Evolutionary conservation across 306 rosid species (phyloP), one percentile per base, ranked within the genome.

Genomic region (Comarum palustre): DNA sequence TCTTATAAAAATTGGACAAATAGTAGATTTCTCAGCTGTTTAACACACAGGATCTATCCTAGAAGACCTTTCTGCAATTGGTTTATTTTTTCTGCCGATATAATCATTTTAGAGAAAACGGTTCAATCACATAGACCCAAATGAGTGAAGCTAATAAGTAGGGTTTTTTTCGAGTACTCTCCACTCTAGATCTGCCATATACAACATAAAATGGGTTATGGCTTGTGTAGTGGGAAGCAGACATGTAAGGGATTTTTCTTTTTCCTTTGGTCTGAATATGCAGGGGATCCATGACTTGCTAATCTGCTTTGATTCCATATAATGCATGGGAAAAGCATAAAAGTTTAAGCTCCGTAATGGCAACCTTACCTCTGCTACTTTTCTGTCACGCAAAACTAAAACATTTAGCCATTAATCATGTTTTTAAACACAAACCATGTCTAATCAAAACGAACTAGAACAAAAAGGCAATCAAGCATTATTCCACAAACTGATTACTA

Each of bases 391-490:
- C 50, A 59, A 48, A 59, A 42, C 69, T 74, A 77, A 10, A 68
- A 77, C 79, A 79, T 84, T 77, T 79, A 74, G 80, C 73, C 45
- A 75, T 75, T 72, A 22, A 66, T 72, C 14, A 55, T 59, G 39
- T 57, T 52, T 68, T 51, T 66, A 42, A 75, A 58, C 39, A 82
- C 59, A 69, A 41, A 32, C 39, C 58, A 42, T 70, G 82, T 84
- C 86, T 77, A 71, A 82, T 82, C 84, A 81, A 74, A 84, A 76
- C 38, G 51, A 76, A 68, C 74, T 31, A 67, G 75, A 69, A 36
- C 77, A 15, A 58, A 80, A 82, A 72, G 67, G 65, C 79, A 80
- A 77, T n/a, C 3, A 55, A 4, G 51, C 54, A 64, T 41, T 42
- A 58, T 9, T 55, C 61, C 69, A 58, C 31, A 73, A 78, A 52